Percentiles rank a stretch among this genome's conserved stretches.
These are phyloP conservation scores for Trypanosoma scelopori DNA, from an alignment of 208 protist genomes.

Conservation along the genomic window DNA sequence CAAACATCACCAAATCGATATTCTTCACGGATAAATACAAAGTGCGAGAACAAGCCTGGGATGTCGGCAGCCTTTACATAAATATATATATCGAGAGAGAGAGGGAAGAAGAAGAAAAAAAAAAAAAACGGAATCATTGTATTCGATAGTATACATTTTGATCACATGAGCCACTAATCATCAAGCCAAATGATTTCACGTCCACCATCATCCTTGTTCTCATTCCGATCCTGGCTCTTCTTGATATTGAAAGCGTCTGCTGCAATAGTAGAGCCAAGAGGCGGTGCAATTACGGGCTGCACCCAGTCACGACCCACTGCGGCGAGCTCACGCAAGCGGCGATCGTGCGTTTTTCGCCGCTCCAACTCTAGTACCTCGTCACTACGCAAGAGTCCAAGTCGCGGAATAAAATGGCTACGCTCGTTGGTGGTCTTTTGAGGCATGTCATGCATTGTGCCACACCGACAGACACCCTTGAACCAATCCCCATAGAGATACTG, in stretches of 20 bases:
- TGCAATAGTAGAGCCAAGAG: conserved; percentile 19
- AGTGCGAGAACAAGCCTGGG: not conserved
- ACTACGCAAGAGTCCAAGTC: conserved; percentile 60
- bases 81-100: conserved; percentile 2
- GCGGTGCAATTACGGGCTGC: conserved; percentile 36
- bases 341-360: conserved; percentile 65
- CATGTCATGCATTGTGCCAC: conserved; percentile 82
- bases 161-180: not conserved
- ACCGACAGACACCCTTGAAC: conserved; percentile 70
- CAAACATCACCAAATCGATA: conserved; percentile 7
- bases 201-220: not conserved
- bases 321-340: conserved; percentile 49
- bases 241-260: not conserved
- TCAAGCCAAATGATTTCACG: not conserved
- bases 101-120: conserved; percentile 9
- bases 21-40: not conserved
- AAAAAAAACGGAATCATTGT: not conserved
- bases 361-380: conserved; percentile 64
- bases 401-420: conserved; percentile 74
- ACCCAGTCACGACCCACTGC: conserved; percentile 52
- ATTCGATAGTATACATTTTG: conserved; percentile 30
- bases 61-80: no score
- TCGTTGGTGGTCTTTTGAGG: conserved; percentile 54
- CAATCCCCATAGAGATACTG: conserved; percentile 85
- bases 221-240: not conserved